phyloP scores from a whole-genome alignment of 176 grass and related monocot genomes.

The Phoenix roebelenii region DNA sequence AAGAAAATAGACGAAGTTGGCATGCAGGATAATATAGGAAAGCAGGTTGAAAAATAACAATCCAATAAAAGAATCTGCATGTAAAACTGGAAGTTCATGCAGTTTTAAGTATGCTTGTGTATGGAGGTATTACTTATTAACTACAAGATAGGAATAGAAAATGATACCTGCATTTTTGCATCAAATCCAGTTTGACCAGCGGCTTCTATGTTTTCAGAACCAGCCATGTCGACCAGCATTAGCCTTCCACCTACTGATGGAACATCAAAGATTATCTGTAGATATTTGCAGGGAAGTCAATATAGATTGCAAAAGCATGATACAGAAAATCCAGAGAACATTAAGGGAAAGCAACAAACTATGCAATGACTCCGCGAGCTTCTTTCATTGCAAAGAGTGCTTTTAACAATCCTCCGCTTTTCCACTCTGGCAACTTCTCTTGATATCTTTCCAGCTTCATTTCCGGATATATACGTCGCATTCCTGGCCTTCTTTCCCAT shows the following conservation, averaged over 20 bases:
- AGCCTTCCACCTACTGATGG: slow-evolving; percentile 87
- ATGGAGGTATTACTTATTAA: too few relatives aligned
- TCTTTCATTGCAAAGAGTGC: slow-evolving; percentile 82
- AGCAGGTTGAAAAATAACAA: too few relatives aligned
- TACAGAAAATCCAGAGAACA: too few relatives aligned
- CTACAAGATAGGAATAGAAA: not conserved
- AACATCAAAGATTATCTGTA: slow-evolving; percentile 82
- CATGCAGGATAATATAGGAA: too few relatives aligned
- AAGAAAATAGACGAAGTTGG: too few relatives aligned
- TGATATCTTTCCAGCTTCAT: slow-evolving; percentile 77
- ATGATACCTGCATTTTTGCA: slow-evolving; percentile 87
- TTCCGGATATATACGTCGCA: slow-evolving; percentile 67
- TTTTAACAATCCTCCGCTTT: slow-evolving; percentile 69
- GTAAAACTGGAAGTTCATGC: too few relatives aligned
- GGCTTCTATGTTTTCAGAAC: slow-evolving; percentile 94
- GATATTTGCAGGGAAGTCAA: not conserved
- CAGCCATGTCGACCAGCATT: slow-evolving; percentile 94
- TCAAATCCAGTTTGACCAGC: slow-evolving; percentile 82
- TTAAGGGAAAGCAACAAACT: slow-evolving; percentile 28
- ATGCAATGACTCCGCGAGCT: slow-evolving; percentile 86
- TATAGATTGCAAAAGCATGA: too few relatives aligned
- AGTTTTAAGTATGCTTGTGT: too few relatives aligned
- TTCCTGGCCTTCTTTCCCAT: slow-evolving; percentile 93
- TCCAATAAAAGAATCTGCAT: too few relatives aligned
- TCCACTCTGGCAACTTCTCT: slow-evolving; percentile 83